Evolutionary conservation across 2,329 filamentous ascomycete species (phyloP).

Genomic region (Paecilomyces variotii): DNA sequence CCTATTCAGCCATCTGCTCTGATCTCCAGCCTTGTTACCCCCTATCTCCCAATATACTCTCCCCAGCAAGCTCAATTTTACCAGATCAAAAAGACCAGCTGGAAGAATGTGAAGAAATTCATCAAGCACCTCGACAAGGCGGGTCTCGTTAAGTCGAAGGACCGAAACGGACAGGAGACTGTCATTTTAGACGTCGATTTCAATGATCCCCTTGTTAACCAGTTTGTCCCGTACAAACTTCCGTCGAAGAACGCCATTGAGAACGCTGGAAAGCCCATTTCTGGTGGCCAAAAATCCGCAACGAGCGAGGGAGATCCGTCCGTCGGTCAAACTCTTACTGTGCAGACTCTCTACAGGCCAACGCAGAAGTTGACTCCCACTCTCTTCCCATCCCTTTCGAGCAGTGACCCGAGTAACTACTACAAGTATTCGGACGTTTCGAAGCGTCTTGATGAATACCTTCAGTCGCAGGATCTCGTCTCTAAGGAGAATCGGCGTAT

Average conservation of each 20-base stretch:
- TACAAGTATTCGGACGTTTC: constrained; percentile 56
- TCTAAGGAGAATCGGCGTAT: constrained; percentile 53
- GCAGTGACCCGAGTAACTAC: constrained; percentile 44
- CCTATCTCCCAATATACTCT: constrained; percentile 54
- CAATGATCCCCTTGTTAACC: constrained; percentile 43
- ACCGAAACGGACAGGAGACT: constrained; percentile 56
- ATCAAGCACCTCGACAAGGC: constrained; percentile 60
- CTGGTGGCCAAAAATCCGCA: constrained; percentile 21
- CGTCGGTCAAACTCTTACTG: constrained; percentile 34
- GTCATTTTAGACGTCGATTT: constrained; percentile 60
- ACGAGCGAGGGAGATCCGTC: constrained; percentile 30
- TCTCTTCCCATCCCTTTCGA: constrained; percentile 40
- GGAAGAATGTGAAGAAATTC: constrained; percentile 64
- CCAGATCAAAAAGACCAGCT: constrained; percentile 62
- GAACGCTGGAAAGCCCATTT: constrained; percentile 27
- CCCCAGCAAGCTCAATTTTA: constrained; percentile 49
- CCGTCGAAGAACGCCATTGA: constrained; percentile 48
- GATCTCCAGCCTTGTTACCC: constrained; percentile 57
- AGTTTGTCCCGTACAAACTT: constrained; percentile 56
- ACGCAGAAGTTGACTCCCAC: constrained; percentile 51
- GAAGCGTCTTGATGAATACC: constrained; percentile 49
- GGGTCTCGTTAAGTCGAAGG: constrained; percentile 55
- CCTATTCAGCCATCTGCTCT: constrained; percentile 57
- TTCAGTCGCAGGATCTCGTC: constrained; percentile 49
- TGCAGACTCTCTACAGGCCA: constrained; percentile 49